Evolutionary conservation across 768 basidiomycete genomes (phyloP), one percentile per base, ranked within the genome.

Genomic region (Austroboletus festivus): DNA sequence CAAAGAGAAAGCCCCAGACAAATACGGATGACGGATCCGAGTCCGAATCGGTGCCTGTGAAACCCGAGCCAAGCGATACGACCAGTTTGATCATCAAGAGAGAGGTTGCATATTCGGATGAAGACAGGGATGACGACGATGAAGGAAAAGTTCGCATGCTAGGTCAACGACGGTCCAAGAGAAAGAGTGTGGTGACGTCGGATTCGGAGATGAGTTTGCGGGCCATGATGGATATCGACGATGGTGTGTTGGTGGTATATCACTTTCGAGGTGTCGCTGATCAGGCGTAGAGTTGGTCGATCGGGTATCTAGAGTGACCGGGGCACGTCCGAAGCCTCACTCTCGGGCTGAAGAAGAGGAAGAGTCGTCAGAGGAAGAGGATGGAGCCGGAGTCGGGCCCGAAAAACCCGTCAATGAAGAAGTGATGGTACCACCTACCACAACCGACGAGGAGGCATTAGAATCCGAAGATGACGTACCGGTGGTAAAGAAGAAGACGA

Each of bases 191-290:
- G 52, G 44, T 64, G 64, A 72, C 55, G 63, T 72, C 71, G 9
- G 77, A 81, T 48, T 69, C 73, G 15, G 78, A 68, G 54, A 61
- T 48, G 53, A 77, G 75, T 38, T 42, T 77, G 41, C 63, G 64
- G n/a, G 83, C 78, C 10, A 76, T 88, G 72, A 87, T 88, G 86
- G 86, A 89, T 43, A 75, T 88, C 46, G 86, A 87, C 47, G 87
- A 89, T 57, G 80, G 87, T 85, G 52, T 15, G 70, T 58, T n/a
- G n/a, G n/a, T n/a, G n/a, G n/a, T n/a, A n/a, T n/a, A n/a, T n/a
- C n/a, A n/a, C 9, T 11, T 56, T 63, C 15, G 58, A 61, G 1
- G 3, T 55, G n/a, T 43, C 1, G 28, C 35, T 55, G 39, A 67
- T 22, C n/a, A 0, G 2, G 12, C 16, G 18, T 23, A 69, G 65